Base-by-base conservation (phyloP, 2,329 filamentous ascomycete genomes). In the Tolypocladium cylindrosporum region DNA sequence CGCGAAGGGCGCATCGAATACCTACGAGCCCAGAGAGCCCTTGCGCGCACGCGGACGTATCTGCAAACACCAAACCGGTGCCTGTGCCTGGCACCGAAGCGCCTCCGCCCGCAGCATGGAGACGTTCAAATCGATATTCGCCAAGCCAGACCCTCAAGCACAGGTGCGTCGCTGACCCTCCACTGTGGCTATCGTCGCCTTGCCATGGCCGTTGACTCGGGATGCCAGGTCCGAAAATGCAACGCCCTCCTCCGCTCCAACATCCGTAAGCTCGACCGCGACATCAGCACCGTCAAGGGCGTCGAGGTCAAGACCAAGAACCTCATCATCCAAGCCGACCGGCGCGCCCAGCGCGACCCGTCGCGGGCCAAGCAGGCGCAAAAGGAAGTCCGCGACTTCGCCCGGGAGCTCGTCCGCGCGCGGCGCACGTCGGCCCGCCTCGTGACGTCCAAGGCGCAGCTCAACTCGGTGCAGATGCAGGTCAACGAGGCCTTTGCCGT, bases 401-500 rank as follows among this genome's bases (percentile, higher is more conserved):
- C 94, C 31, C 83, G 86, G 64, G 93, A 97, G 74, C 82, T 97
- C 55, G 84, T 97, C 62, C 86, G 89, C 56, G 84, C 90, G 60
- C 89, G 94, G 63, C 90, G 88, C 70, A 86, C 91, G 62, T 82
- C 81, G 21, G 76, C 80, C 37, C 85, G 94, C 5, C 81, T 97
- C 43, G 80, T 88, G 21, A 97, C 93, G 0, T 88, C 87, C 66
- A 95, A 95, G 71, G 94, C 94, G 2, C 94, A 97, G 75, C 83
- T 99, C 54, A 86, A 87, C 70, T 93, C 88, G 64, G 93, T 99
- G 50, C 88, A 93, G 74, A 96, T 97, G 91, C 94, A 97, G 75
- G 93, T 99, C 68, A 91, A 92, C 68, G 93, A 97, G 76, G 92
- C 94, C 1, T 97, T 97, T 73, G 90, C 91, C 1, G 87, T 97